Evolutionary conservation across 139 green algal genomes (phyloP), one percentile per base, ranked within the genome.

Genomic region (Deuterostichococcus epilithicus): DNA sequence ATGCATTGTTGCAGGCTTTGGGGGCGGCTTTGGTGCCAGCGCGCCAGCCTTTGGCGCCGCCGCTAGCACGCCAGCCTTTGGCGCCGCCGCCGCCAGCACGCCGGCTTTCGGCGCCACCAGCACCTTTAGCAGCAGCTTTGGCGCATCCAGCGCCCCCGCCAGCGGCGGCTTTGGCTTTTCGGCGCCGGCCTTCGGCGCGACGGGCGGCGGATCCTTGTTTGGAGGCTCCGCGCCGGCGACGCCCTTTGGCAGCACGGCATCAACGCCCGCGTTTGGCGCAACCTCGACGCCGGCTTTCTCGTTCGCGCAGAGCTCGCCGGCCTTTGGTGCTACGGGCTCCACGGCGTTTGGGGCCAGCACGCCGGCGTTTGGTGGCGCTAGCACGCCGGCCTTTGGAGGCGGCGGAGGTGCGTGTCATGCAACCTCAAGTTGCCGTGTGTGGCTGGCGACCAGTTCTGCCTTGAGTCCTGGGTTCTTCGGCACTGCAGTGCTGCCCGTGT

Each of bases 341-440:
- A 36, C 75, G 15, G 52, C 72, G 2, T 58, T 72, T 32, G 81
- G 85, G 45, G 76, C 76, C 42, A 30, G 44, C 33, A 32, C 72
- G 0, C 74, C 83, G 1, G 72, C 59, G 8, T 91, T 92, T 80
- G 86, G 84, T 6, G 82, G 76, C 0, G 39, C 81, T 42, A 83
- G 63, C 22, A 73, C 88, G 1, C 81, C 89, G 3, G 83, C 82
- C 26, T 92, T 92, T 68, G 84, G 84, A 6, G 84, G 39, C 1
- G 67, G 67, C 5, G 30, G 26, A n/a, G 52, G 47, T 47, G 72
- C 44, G 30, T 30, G 25, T n/a, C 10, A 25, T n/a, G 32, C 13
- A n/a, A n/a, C n/a, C n/a, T n/a, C n/a, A n/a, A n/a, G n/a, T n/a
- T n/a, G n/a, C n/a, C n/a, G n/a, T n/a, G n/a, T n/a, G n/a, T n/a